Evolutionary conservation across 805 yeast species (phyloP), one percentile per base, ranked within the genome.

Genomic region (Saccharomycopsis sp.): DNA sequence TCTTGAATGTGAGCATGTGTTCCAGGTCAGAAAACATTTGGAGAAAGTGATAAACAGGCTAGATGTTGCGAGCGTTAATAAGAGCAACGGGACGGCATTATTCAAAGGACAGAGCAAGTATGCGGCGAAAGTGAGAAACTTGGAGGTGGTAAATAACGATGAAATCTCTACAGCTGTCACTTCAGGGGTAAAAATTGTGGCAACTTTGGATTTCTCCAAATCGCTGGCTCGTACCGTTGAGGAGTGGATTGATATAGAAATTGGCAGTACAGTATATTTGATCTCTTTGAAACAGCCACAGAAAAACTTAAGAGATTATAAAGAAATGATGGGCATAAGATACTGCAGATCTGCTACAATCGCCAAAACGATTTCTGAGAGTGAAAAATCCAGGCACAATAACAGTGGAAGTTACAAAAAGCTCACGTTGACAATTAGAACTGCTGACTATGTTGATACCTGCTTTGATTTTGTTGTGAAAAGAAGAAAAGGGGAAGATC

Each of bases 221-320:
- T 38, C 39, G 10, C 23, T 34, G 4, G 34, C 29, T 18, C 46
- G 38, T 16, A 41, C 38, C 19, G 40, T 23, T 13, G 36, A 44
- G 12, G 61, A 53, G 29, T 58, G 63, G 63, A 58, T 53, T 16
- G 20, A 46, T 3, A 21, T 58, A 36, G 27, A 40, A 23, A 36
- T 41, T 1, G 53, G 52, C 6, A 61, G 57, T 12, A 45, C 50
- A 2, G 47, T 60, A 15, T 55, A 52, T 39, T 33, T 59, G 19
- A 29, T 53, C 4, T 38, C 50, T 5, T 17, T 55, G 21, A 41
- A 29, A 12, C 42, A 50, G 10, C 54, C 52, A 7, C 29, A 29
- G 17, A 16, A 41, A 12, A 35, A 41, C 18, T 18, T 46, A 8
- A 30, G 30, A n/a, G 37, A 36, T 33, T 39, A 33, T 18, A 30